Evolutionary conservation across 768 basidiomycete species (phyloP).

Genomic region (Suillus luteus): DNA sequence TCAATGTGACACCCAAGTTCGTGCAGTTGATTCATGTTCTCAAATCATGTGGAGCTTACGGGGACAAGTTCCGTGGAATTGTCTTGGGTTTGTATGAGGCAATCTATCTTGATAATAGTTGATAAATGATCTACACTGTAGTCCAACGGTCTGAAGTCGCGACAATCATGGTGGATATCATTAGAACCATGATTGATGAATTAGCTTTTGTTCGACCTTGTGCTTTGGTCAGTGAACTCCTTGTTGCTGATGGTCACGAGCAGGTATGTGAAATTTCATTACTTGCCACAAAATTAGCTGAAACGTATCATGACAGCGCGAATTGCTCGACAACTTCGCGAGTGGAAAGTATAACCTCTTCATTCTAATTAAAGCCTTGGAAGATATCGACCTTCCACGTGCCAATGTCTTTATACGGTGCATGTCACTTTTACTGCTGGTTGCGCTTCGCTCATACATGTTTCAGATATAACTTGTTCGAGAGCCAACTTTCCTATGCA

Average conservation of each 20-base stretch:
- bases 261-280: constrained; percentile 30
- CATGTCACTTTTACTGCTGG: constrained; percentile 17
- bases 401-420: constrained; percentile 65
- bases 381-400: constrained; percentile 62
- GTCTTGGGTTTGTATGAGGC: constrained; percentile 52
- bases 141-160: constrained; percentile 58
- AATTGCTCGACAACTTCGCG: constrained; percentile 48
- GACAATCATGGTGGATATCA: constrained; percentile 56
- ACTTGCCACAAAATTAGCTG: constrained; percentile 13
- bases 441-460: constrained; percentile 11
- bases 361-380: constrained; percentile 56
- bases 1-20: constrained; percentile 74
- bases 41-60: constrained; percentile 52
- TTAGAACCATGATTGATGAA: constrained; percentile 54
- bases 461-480: constrained; percentile 59
- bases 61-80: constrained; percentile 64
- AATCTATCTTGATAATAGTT: neutral
- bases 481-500: constrained; percentile 63
- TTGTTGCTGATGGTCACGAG: constrained; percentile 33
- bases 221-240: constrained; percentile 43
- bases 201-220: constrained; percentile 58
- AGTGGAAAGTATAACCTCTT: constrained; percentile 64
- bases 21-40: constrained; percentile 59
- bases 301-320: constrained; percentile 40
- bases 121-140: constrained; percentile 30